Evolutionary conservation across 2,329 filamentous ascomycete species (phyloP).

Genomic region (Penicillium olsonii): DNA sequence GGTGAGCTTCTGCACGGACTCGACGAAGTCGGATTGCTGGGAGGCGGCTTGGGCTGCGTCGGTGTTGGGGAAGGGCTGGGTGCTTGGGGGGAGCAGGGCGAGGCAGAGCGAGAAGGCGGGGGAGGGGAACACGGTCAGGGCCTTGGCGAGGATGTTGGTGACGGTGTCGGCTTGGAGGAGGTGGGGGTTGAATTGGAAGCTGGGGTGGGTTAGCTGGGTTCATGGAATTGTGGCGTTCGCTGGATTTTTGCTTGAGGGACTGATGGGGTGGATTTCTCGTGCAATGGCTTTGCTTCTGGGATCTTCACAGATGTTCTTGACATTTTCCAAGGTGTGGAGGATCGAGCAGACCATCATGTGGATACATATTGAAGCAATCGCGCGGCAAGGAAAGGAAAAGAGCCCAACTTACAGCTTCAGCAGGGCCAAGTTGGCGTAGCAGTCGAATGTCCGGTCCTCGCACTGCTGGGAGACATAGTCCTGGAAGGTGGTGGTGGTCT

Average conservation of each 20-base stretch:
- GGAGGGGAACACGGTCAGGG: conserved; percentile 94
- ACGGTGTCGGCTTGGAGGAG: conserved; percentile 94
- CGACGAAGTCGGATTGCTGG: conserved; percentile 62
- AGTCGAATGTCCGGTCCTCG: conserved; percentile 90
- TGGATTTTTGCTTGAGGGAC: not conserved
- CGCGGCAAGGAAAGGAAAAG: conserved; percentile 11
- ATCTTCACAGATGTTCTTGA: conserved; percentile 72
- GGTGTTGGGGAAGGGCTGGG: conserved; percentile 63
- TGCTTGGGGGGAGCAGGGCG: conserved; percentile 85
- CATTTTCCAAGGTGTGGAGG: conserved; percentile 40
- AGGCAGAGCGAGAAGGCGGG: conserved; percentile 93
- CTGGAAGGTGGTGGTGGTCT: conserved; percentile 91
- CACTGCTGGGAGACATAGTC: conserved; percentile 93
- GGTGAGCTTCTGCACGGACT: conserved; percentile 87
- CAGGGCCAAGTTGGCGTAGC: conserved; percentile 93
- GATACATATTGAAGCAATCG: conserved; percentile 2
- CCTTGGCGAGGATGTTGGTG: conserved; percentile 98
- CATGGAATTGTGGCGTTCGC: not conserved
- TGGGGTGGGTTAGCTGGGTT: conserved; percentile 43
- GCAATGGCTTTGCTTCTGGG: conserved; percentile 22
- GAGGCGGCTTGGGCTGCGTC: conserved; percentile 43
- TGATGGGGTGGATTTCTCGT: conserved; percentile 13
- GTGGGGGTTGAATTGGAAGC: conserved; percentile 99
- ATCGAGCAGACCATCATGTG: conserved; percentile 64
- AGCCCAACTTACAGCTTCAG: conserved; percentile 78